These are phyloP conservation scores for Botrytis pseudocinerea DNA, from an alignment of 2,329 filamentous ascomycete genomes.

Conservation along the genomic window DNA sequence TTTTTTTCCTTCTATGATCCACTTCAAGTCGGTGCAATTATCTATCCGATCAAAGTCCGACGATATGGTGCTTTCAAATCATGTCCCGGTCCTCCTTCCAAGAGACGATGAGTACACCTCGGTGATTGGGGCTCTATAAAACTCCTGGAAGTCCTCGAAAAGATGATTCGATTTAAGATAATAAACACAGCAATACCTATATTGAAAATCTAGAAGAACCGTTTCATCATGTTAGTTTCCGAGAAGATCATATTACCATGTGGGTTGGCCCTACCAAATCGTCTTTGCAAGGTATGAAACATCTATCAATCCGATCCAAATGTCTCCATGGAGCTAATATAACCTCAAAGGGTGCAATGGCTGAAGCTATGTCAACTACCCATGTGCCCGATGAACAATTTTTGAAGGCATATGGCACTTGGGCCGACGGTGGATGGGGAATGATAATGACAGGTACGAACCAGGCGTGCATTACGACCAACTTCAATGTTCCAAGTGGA, in stretches of 20 bases:
- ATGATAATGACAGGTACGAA: conserved; percentile 49
- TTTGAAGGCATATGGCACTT: conserved; percentile 51
- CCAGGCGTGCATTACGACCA: neutral
- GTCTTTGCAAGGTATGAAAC: conserved; percentile 46
- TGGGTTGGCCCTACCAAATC: conserved; percentile 57
- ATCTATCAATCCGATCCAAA: neutral
- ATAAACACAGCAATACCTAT: neutral
- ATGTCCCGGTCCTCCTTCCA: neutral
- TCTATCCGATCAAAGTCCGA: neutral
- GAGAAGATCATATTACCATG: conserved; percentile 44
- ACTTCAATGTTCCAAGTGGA: neutral
- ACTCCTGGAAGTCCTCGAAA: neutral
- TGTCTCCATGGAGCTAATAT: neutral
- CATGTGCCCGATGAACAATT: conserved; percentile 48
- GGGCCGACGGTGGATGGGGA: conserved; percentile 57
- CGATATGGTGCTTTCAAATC: neutral
- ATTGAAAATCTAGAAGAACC: neutral
- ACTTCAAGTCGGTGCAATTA: neutral
- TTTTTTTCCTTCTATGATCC: neutral
- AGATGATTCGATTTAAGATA: neutral
- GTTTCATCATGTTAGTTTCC: conserved; percentile 27
- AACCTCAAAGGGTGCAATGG: conserved; percentile 11
- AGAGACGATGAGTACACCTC: neutral
- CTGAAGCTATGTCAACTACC: conserved; percentile 46
- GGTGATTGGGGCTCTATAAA: neutral